Evolutionary conservation across 345 rosid genomes (phyloP).

Genomic region (Euphorbia pulcherrima): DNA sequence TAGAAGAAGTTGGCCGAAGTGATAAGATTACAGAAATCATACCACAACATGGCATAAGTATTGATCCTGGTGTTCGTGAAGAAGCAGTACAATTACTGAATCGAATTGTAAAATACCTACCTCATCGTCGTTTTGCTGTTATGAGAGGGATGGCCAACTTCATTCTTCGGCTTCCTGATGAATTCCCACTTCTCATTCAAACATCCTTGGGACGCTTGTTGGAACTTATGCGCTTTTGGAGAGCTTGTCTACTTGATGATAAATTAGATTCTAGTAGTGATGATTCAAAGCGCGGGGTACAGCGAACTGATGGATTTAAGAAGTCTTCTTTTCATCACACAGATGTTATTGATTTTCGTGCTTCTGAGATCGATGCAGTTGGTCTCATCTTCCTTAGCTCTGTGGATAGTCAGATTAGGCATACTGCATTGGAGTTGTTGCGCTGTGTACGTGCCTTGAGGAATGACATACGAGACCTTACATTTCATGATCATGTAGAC

Average conservation of each 20-base stretch:
- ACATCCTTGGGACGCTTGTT: constrained; percentile 85
- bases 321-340: constrained; percentile 68
- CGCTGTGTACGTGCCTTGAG: constrained; percentile 96
- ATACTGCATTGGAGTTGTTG: constrained; percentile 85
- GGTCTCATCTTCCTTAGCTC: constrained; percentile 94
- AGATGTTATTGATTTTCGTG: constrained; percentile 74
- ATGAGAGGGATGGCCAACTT: constrained; percentile 99
- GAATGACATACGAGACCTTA: constrained; percentile 70
- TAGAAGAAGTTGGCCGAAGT: constrained; percentile 95
- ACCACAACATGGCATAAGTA: constrained; percentile 98
- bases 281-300: constrained; percentile 45
- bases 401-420: constrained; percentile 94
- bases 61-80: constrained; percentile 98
- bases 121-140: constrained; percentile 93
- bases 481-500: constrained; percentile 53
- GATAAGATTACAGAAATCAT: constrained; percentile 96
- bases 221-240: constrained; percentile 99
- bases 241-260: constrained; percentile 83
- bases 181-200: constrained; percentile 95
- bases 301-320: constrained; percentile 56
- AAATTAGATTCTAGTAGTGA: constrained; percentile 43
- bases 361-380: constrained; percentile 95
- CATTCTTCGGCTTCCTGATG: constrained; percentile 86
- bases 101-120: constrained; percentile 82
- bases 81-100: constrained; percentile 97